Evolutionary conservation across 2,329 filamentous ascomycete species (phyloP).

Genomic region (Cladosporium sphaerospermum): DNA sequence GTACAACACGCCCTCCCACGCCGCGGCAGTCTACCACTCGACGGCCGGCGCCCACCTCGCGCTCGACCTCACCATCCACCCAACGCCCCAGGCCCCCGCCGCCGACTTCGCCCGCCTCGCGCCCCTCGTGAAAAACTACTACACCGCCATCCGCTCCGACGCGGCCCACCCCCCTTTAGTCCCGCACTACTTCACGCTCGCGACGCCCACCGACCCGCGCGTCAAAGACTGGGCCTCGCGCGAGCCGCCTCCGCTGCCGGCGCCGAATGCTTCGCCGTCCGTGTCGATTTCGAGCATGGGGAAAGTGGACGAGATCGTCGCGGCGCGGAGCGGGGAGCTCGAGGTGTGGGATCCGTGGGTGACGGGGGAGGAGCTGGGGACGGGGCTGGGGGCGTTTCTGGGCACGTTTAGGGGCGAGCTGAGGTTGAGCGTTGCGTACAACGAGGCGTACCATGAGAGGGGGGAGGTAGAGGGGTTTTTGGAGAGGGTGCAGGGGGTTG

Average conservation of each 20-base stretch:
- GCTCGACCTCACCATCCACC: neutral
- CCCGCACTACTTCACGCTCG: conserved; percentile 9
- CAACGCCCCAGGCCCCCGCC: neutral
- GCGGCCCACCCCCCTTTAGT: conserved; percentile 1
- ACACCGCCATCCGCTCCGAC: conserved; percentile 1
- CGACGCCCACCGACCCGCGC: conserved; percentile 3
- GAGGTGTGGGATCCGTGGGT: conserved; percentile 1
- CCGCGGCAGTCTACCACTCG: conserved; percentile 10
- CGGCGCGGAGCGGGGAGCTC: neutral
- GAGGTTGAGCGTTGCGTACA: conserved; percentile 1
- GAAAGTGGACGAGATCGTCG: neutral
- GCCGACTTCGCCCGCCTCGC: conserved; percentile 5
- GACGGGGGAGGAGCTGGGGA: conserved; percentile 6
- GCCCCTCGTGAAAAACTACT: conserved; percentile 5
- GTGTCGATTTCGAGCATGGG: conserved; percentile 9
- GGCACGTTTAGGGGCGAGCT: conserved; percentile 5
- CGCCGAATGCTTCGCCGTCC: neutral
- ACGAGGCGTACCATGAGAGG: conserved; percentile 1
- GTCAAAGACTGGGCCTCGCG: neutral
- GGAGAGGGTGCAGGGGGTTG: conserved; percentile 3
- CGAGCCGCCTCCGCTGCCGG: neutral
- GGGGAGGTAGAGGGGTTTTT: neutral
- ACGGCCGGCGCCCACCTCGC: conserved; percentile 2
- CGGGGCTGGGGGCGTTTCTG: conserved; percentile 1
- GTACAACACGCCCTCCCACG: conserved; percentile 5